These are phyloP conservation scores for Colletotrichum cuscutae DNA, from an alignment of 2,329 filamentous ascomycete genomes.

Conservation along the genomic window DNA sequence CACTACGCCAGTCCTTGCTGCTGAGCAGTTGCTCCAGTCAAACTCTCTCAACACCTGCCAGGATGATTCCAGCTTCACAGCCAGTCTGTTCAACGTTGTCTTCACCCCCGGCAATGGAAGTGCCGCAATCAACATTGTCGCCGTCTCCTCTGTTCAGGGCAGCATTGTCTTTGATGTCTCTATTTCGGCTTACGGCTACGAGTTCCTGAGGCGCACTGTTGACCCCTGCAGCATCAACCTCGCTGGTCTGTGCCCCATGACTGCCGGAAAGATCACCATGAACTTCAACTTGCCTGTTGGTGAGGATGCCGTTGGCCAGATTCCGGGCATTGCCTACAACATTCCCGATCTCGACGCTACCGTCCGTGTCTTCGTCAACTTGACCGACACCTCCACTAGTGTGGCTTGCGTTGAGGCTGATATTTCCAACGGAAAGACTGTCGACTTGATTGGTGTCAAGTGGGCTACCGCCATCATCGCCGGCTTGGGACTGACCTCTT, in stretches of 20 bases:
- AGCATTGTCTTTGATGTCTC: constrained; percentile 82
- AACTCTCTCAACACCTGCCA: constrained; percentile 88
- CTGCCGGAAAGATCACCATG: constrained; percentile 81
- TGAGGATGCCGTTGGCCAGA: constrained; percentile 65
- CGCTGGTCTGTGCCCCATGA: constrained; percentile 89
- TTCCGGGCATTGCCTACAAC: constrained; percentile 87
- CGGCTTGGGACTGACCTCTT: constrained; percentile 83
- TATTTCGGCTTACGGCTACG: constrained; percentile 85
- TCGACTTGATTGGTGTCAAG: constrained; percentile 87
- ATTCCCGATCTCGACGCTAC: constrained; percentile 92
- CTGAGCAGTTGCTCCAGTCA: constrained; percentile 78
- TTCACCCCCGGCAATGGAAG: constrained; percentile 81
- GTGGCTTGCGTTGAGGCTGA: constrained; percentile 89
- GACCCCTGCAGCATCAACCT: constrained; percentile 80
- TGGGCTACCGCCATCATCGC: constrained; percentile 92
- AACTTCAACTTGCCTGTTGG: constrained; percentile 75
- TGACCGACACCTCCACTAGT: constrained; percentile 67
- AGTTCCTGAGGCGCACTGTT: constrained; percentile 72
- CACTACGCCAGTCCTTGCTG: constrained; percentile 58
- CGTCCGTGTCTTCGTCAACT: constrained; percentile 84
- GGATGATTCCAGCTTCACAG: constrained; percentile 85
- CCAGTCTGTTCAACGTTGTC: constrained; percentile 87
- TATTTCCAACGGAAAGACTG: constrained; percentile 91
- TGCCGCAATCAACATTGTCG: constrained; percentile 79
- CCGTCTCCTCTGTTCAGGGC: constrained; percentile 83